Evolutionary conservation across 148 eudicot genomes (phyloP).

Genomic region (Rhododendron molle): DNA sequence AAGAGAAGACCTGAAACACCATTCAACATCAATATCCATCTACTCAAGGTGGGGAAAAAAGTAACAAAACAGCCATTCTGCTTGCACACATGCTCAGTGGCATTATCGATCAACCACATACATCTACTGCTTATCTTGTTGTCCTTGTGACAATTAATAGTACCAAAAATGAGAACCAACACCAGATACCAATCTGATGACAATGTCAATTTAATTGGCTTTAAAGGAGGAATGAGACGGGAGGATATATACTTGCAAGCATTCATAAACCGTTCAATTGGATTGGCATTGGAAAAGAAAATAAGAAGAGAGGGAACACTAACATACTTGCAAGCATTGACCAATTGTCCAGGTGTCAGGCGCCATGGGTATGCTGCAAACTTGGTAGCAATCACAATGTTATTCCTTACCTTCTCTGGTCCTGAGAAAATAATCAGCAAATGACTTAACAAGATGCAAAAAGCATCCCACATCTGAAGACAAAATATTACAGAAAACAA

Average conservation of each 20-base stretch:
- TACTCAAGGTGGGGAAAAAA: background rate
- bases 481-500: background rate
- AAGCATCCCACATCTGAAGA: background rate
- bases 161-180: background rate
- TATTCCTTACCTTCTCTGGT: conserved; percentile 34
- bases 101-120: background rate
- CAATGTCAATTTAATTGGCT: background rate
- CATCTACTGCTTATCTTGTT: background rate
- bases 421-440: conserved; percentile 40
- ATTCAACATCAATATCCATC: background rate
- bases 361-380: conserved; percentile 99
- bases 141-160: background rate
- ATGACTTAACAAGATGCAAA: conserved; percentile 5
- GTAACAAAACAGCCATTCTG: background rate
- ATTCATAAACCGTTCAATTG: background rate
- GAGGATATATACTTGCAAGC: background rate
- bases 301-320: background rate
- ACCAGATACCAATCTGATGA: background rate
- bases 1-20: conserved; percentile 64
- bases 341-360: conserved; percentile 85
- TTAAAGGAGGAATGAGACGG: background rate
- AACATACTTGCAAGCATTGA: conserved; percentile 86
- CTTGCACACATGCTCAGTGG: background rate
- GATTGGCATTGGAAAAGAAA: background rate
- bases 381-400: conserved; percentile 83